Conservation (phyloP, 805 yeast species). For the Suhomyces kilbournensis region DNA sequence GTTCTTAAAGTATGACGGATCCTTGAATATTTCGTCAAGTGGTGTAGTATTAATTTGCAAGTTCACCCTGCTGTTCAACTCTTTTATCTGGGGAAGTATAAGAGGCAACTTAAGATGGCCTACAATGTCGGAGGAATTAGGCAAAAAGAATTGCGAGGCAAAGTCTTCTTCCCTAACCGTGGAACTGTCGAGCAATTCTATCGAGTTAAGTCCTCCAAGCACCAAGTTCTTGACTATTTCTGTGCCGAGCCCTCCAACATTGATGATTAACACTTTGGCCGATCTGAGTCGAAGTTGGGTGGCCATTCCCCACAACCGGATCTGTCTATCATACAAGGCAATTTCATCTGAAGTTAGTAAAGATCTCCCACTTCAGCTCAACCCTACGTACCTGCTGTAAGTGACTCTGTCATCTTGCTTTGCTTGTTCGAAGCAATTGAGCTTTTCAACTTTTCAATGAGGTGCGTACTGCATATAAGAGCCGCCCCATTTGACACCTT, state of each 20-base stretch:
- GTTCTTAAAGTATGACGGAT: constrained; percentile 40
- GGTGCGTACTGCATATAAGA: neutral
- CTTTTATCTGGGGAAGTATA: constrained; percentile 55
- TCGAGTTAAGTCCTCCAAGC: constrained; percentile 80
- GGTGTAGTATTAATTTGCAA: constrained; percentile 42
- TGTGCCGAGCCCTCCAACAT: constrained; percentile 72
- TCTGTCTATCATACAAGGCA: constrained; percentile 91
- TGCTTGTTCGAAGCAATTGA: no score
- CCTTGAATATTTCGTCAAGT: constrained; percentile 14
- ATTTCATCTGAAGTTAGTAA: constrained; percentile 58
- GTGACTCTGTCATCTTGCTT: constrained; percentile 6
- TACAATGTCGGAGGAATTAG: constrained; percentile 46
- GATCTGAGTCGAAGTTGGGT: constrained; percentile 78
- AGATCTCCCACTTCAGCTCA: no score
- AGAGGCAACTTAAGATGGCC: constrained; percentile 58
- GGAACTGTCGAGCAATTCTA: constrained; percentile 65
- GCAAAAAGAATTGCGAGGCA: constrained; percentile 71
- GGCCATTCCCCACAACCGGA: constrained; percentile 92
- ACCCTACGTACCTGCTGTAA: constrained; percentile 19
- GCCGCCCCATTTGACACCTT: no score
- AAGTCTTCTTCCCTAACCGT: constrained; percentile 58
- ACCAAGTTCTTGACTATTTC: constrained; percentile 83
- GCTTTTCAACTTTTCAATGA: neutral
- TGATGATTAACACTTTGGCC: constrained; percentile 67
- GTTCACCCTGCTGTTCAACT: constrained; percentile 77